Conservation (phyloP, 495 filamentous ascomycete species). For the Beverwykella pulmonaria region DNA sequence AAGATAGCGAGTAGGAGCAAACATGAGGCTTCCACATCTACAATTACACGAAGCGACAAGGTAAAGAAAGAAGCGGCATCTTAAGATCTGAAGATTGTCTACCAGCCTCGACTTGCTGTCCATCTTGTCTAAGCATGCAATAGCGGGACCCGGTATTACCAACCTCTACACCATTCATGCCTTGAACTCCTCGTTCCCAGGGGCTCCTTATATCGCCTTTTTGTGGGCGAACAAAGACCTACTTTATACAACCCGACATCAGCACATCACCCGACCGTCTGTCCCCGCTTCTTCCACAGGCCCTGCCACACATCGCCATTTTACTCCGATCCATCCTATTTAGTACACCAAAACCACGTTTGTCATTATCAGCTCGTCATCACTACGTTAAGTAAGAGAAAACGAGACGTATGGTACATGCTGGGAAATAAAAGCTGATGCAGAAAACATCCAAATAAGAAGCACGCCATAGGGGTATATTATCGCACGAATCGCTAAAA, state of each 20-base stretch:
- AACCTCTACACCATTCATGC: no score
- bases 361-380: slow-evolving; percentile 20
- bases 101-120: background rate
- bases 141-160: background rate
- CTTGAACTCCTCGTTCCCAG: no score
- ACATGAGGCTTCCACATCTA: background rate
- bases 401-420: slow-evolving; percentile 21
- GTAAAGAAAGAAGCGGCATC: slow-evolving; percentile 6
- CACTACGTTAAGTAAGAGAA: slow-evolving; percentile 20
- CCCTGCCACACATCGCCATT: background rate
- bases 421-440: slow-evolving; percentile 10
- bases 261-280: background rate
- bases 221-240: no score
- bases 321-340: background rate
- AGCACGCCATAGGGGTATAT: slow-evolving; percentile 34
- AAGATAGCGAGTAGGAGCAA: background rate
- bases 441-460: slow-evolving; percentile 7
- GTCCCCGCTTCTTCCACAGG: background rate
- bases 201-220: no score
- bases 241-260: background rate
- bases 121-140: background rate
- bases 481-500: slow-evolving; percentile 8
- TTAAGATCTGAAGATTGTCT: slow-evolving; percentile 13
- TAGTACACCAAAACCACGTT: background rate
- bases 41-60: background rate